Evolutionary conservation across 1,284 basidiomycete genomes (phyloP).

Genomic region (Rugosomyces carneus): DNA sequence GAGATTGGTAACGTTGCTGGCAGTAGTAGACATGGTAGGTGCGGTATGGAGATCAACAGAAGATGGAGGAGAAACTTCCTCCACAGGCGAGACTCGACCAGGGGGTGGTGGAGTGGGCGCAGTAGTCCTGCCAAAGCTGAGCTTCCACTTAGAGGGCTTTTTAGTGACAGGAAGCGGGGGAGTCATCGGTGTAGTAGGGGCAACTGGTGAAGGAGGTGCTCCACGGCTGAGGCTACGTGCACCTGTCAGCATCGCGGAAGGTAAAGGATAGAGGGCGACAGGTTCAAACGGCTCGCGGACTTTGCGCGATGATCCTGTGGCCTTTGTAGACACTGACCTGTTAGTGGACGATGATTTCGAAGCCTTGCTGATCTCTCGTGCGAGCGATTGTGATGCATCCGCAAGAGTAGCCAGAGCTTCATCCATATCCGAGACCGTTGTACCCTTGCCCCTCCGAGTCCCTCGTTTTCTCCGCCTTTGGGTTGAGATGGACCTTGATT

Average conservation of each 20-base stretch:
- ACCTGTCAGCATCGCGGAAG: constrained; percentile 28
- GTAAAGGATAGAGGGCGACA: constrained; percentile 35
- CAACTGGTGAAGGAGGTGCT: constrained; percentile 15
- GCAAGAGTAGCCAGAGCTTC: constrained; percentile 67
- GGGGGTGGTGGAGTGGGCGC: constrained; percentile 25
- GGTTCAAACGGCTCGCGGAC: constrained; percentile 33
- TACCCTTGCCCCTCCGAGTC: constrained; percentile 63
- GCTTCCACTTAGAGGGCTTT: constrained; percentile 77
- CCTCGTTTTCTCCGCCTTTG: constrained; percentile 77
- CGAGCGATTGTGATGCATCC: constrained; percentile 74
- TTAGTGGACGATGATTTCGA: constrained; percentile 33
- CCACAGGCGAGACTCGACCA: constrained; percentile 34
- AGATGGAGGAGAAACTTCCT: constrained; percentile 33
- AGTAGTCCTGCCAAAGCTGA: constrained; percentile 61
- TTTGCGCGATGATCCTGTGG: constrained; percentile 20
- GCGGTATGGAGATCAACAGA: constrained; percentile 19
- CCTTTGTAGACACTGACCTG: constrained; percentile 25
- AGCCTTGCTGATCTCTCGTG: constrained; percentile 73
- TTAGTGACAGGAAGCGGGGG: constrained; percentile 41
- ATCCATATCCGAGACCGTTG: constrained; percentile 34
- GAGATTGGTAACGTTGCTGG: constrained; percentile 61
- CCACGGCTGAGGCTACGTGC: constrained; percentile 17
- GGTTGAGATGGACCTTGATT: constrained; percentile 55
- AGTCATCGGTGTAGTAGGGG: constrained; percentile 20
- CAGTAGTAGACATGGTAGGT: constrained; percentile 48